Evolutionary conservation across 169 alveolate genomes (phyloP).

Genomic region (Babesia bigemina): DNA sequence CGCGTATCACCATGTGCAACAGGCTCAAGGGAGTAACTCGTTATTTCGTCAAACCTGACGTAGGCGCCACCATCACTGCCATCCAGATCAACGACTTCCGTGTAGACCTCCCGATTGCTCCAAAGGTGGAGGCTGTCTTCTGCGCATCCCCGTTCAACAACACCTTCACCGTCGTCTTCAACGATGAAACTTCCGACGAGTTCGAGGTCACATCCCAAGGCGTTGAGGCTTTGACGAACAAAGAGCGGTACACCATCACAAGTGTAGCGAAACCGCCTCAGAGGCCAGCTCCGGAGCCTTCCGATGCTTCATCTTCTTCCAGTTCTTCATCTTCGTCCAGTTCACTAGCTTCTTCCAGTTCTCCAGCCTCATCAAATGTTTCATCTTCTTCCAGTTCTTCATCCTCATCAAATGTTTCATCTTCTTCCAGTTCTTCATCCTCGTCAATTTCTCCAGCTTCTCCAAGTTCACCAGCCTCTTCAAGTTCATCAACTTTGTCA

Average conservation of each 20-base stretch:
- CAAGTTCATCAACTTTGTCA: too few relatives aligned
- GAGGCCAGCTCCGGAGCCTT: too few relatives aligned
- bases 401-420: too few relatives aligned
- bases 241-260: background rate
- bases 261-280: background rate
- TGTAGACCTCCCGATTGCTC: background rate
- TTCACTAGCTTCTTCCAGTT: too few relatives aligned
- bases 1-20: slow-evolving; percentile 13
- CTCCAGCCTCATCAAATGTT: too few relatives aligned
- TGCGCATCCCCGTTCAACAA: slow-evolving; percentile 57
- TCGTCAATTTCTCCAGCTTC: too few relatives aligned
- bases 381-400: too few relatives aligned
- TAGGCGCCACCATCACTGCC: background rate
- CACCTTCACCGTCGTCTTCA: slow-evolving; percentile 28
- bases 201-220: slow-evolving; percentile 15
- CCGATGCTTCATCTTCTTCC: too few relatives aligned
- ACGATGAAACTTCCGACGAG: slow-evolving; percentile 29
- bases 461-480: too few relatives aligned
- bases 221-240: background rate
- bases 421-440: too few relatives aligned
- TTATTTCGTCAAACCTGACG: slow-evolving; percentile 25
- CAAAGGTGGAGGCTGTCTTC: slow-evolving; percentile 13
- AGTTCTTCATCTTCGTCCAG: too few relatives aligned
- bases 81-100: slow-evolving; percentile 1
- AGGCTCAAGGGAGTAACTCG: slow-evolving; percentile 32